Conservation (phyloP, 805 yeast genomes). For the Yarrowia sp. region DNA sequence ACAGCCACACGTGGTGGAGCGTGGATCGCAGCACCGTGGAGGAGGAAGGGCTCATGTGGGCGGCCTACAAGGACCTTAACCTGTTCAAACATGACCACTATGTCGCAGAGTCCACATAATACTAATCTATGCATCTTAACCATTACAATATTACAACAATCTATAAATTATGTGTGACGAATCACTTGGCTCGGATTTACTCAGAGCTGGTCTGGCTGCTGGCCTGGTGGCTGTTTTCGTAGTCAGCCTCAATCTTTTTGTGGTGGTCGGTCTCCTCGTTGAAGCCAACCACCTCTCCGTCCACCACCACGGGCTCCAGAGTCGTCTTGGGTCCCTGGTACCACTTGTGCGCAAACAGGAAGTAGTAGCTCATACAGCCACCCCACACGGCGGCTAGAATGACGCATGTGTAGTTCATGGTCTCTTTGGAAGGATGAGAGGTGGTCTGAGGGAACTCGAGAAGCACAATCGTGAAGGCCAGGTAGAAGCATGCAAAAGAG, state of each 20-base stretch:
- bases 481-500: constrained; percentile 50
- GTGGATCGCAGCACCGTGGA: constrained; percentile 7
- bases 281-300: constrained; percentile 18
- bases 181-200: not conserved
- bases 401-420: constrained; percentile 71
- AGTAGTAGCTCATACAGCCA: constrained; percentile 52
- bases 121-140: not conserved
- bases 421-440: constrained; percentile 38
- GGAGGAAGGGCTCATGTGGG: constrained; percentile 25
- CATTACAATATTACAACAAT: not conserved
- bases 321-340: constrained; percentile 55
- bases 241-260: constrained; percentile 8
- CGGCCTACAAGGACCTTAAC: constrained; percentile 3
- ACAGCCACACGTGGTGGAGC: constrained; percentile 21
- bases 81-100: not conserved
- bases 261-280: constrained; percentile 10
- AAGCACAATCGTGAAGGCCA: constrained; percentile 52
- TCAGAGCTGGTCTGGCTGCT: not conserved
- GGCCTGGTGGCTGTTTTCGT: not conserved
- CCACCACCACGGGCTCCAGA: constrained; percentile 24
- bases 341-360: constrained; percentile 50
- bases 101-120: not conserved
- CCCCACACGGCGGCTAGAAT: constrained; percentile 62
- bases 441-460: constrained; percentile 56
- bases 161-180: not conserved